Evolutionary conservation across 306 rosid genomes (phyloP).

Genomic region (Quercus engelmannii): DNA sequence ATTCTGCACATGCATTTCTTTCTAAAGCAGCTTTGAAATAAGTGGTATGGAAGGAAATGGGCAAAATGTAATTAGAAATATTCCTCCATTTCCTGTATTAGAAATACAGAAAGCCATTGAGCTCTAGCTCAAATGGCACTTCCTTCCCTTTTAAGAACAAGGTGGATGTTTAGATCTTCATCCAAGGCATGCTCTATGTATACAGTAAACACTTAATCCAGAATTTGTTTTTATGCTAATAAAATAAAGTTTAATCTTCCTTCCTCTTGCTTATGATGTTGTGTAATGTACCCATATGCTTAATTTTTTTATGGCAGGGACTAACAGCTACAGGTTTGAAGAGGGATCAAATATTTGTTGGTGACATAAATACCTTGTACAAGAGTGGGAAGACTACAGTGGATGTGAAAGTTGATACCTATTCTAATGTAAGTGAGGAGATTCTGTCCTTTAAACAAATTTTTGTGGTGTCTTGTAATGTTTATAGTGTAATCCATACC

Average conservation of each 20-base stretch:
- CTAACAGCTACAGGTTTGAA: slow-evolving; percentile 82
- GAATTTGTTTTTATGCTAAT: neutral
- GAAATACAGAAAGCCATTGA: no score
- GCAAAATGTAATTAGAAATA: no score
- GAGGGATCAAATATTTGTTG: slow-evolving; percentile 76
- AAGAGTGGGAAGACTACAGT: slow-evolving; percentile 67
- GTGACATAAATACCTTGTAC: slow-evolving; percentile 77
- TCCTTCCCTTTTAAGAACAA: no score
- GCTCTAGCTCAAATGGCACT: no score
- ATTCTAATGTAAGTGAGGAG: slow-evolving; percentile 64
- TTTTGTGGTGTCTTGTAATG: no score
- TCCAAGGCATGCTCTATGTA: neutral
- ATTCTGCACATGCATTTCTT: no score
- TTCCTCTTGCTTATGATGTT: neutral
- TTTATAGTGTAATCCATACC: neutral
- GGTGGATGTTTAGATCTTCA: no score
- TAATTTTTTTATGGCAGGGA: slow-evolving; percentile 53
- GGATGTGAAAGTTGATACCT: slow-evolving; percentile 85
- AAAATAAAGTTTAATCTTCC: neutral
- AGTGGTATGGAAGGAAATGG: no score
- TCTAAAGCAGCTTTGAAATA: no score
- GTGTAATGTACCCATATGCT: slow-evolving; percentile 11
- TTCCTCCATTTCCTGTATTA: no score
- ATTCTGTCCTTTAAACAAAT: slow-evolving; percentile 2
- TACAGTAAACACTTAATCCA: neutral